Percentiles rank a stretch among this genome's conserved stretches.
Evolutionary conservation across 2,329 filamentous ascomycete genomes (phyloP).

Genomic region (Cadophora luteo-olivacea): DNA sequence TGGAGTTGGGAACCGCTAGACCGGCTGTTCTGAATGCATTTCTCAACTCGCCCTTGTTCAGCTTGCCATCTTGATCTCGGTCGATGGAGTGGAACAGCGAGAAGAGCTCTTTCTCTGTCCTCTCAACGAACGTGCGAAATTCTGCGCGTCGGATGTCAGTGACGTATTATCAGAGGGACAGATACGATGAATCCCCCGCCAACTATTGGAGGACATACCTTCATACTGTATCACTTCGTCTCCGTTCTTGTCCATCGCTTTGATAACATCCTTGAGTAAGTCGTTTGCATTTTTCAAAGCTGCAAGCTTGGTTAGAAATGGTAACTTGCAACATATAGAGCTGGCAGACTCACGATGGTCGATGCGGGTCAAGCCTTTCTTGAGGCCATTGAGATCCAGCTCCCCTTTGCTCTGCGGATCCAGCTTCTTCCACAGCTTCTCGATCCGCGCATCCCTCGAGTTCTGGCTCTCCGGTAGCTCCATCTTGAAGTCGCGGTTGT

Average conservation of each 20-base stretch:
- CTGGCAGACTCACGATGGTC: conserved; percentile 77
- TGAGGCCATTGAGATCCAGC: conserved; percentile 83
- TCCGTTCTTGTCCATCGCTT: conserved; percentile 82
- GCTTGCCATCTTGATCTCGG: conserved; percentile 79
- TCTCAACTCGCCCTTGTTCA: conserved; percentile 86
- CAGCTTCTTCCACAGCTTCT: conserved; percentile 83
- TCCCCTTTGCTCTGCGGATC: conserved; percentile 79
- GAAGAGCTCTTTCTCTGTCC: conserved; percentile 84
- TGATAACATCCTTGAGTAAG: conserved; percentile 81
- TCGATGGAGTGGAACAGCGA: conserved; percentile 88
- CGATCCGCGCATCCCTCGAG: conserved; percentile 80
- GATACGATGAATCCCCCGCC: not conserved
- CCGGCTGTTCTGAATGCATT: conserved; percentile 80
- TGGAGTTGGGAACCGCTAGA: conserved; percentile 76
- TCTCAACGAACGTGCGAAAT: conserved; percentile 86
- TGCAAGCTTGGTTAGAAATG: conserved; percentile 45
- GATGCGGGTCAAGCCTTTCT: conserved; percentile 84
- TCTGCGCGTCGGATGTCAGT: conserved; percentile 58
- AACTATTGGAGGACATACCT: conserved; percentile 59
- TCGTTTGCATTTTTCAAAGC: conserved; percentile 90
- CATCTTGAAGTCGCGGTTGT: conserved; percentile 34
- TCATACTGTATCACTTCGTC: conserved; percentile 92
- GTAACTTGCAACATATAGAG: conserved; percentile 21
- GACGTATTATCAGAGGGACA: not conserved
- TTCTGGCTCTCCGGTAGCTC: conserved; percentile 80